Evolutionary conservation across 176 grass and related monocot species (phyloP), one percentile per base, ranked within the genome.

Genomic region (Oryza officinalis): DNA sequence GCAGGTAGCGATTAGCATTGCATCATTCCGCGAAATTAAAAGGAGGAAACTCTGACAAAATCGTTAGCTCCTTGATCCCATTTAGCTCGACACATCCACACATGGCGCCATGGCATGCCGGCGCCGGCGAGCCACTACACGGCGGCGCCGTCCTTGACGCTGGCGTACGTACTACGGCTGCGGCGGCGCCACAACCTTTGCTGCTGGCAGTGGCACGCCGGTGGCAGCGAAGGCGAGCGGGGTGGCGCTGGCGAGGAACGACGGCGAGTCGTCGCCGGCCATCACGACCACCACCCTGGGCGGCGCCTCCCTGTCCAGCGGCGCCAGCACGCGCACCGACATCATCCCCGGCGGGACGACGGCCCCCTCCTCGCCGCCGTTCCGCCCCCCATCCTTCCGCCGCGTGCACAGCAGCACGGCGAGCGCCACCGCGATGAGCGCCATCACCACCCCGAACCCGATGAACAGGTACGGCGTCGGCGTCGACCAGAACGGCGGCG

Each of bases 391-490:
- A 15, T 90, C 81, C 72, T 17, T 90, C 76, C 72, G 78, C 25
- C 91, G 81, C 47, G 91, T 70, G 88, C 87, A 93, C 61, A 83
- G 81, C 28, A 93, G 87, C 76, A 87, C 80, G 65, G 81, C 52
- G 7, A 92, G 87, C 28, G 90, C 90, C 35, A 87, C 78, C 44
- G 90, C 84, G 75, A 92, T 87, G 50, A 92, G 80, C 57, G 32
- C 46, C 75, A 89, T 89, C 76, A 92, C 84, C 17, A 89, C 80
- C 12, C 65, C 87, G 84, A 92, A 89, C 5, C 87, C 87, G 32
- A 88, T 86, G 71, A 92, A 92, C 44, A 92, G 87, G 81, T 92
- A 92, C 6, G 90, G 90, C 65, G 87, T 88, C 17, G 90, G 90
- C 13, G 90, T 89, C 8, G 83, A 86, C 90, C 90, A 92, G 44